Evolutionary conservation across 2,329 filamentous ascomycete species (phyloP).

Genomic region (Trichoderma gracile): DNA sequence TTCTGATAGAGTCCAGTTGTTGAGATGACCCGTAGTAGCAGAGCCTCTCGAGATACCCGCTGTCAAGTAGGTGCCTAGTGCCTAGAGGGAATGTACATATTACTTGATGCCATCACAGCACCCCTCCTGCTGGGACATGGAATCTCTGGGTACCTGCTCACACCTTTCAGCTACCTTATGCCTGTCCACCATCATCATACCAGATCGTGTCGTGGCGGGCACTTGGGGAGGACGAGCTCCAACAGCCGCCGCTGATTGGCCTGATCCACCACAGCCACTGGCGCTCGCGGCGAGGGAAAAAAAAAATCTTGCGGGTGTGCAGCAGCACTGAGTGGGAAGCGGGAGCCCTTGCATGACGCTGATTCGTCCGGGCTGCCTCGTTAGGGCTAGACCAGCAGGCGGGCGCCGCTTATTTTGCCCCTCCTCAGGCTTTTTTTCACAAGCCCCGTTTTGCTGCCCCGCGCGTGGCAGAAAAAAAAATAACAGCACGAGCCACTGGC

Average conservation of each 20-base stretch:
- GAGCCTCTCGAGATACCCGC: background rate
- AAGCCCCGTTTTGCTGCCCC: conserved; percentile 29
- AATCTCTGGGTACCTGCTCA: background rate
- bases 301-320: conserved; percentile 21
- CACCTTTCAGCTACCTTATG: background rate
- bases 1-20: too few relatives aligned
- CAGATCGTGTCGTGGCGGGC: conserved; percentile 18
- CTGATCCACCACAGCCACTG: conserved; percentile 1
- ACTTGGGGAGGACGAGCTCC: conserved; percentile 8
- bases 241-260: conserved; percentile 10
- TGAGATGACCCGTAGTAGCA: background rate
- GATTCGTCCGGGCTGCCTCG: conserved; percentile 28
- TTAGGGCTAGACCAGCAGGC: conserved; percentile 39
- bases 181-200: background rate
- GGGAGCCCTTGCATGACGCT: background rate
- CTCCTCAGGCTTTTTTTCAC: conserved; percentile 18
- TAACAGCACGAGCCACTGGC: conserved; percentile 30
- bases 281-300: conserved; percentile 15
- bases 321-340: background rate
- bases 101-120: too few relatives aligned
- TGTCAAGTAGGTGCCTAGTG: too few relatives aligned
- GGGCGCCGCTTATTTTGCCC: conserved; percentile 21
- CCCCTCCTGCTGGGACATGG: too few relatives aligned
- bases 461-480: conserved; percentile 19
- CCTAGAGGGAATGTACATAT: too few relatives aligned